Evolutionary conservation across 2,329 filamentous ascomycete species (phyloP).

Genomic region (Rhynchosporium agropyri): DNA sequence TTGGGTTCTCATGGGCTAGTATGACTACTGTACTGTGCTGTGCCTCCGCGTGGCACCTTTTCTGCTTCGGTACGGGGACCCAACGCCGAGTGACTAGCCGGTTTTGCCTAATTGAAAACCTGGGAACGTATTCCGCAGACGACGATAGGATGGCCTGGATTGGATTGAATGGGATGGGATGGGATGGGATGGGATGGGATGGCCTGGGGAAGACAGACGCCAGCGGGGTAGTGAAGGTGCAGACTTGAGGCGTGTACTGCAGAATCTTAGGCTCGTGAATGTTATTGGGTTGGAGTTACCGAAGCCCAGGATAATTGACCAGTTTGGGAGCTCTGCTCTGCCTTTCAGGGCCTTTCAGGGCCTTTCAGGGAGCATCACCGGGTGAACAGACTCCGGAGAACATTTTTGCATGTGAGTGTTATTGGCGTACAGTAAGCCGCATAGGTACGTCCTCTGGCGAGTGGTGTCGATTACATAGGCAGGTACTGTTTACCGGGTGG

Average conservation of each 20-base stretch:
- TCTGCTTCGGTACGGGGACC: not conserved
- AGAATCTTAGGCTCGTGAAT: constrained; percentile 1
- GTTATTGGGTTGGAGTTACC: no score
- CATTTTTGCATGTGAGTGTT: no score
- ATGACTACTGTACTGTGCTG: constrained; percentile 9
- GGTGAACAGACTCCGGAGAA: no score
- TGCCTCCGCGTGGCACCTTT: constrained; percentile 7
- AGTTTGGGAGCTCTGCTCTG: no score
- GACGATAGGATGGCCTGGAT: constrained; percentile 2
- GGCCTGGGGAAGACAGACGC: not conserved
- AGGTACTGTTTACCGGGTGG: no score
- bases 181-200: constrained; percentile 4
- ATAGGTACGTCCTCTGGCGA: no score
- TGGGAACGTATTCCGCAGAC: constrained; percentile 23
- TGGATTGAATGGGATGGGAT: not conserved
- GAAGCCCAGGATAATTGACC: no score
- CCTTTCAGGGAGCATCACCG: no score
- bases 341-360: no score
- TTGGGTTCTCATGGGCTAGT: not conserved
- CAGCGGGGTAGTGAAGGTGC: constrained; percentile 8
- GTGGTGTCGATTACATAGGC: no score
- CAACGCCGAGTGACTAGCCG: not conserved
- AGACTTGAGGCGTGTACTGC: not conserved
- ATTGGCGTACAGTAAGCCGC: no score
- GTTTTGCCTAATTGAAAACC: constrained; percentile 23